A percentile compares a stretch with the other conserved stretches of the same genome.
Conservation (phyloP, 305 asterid genomes). For the Petunia hybrid region DNA sequence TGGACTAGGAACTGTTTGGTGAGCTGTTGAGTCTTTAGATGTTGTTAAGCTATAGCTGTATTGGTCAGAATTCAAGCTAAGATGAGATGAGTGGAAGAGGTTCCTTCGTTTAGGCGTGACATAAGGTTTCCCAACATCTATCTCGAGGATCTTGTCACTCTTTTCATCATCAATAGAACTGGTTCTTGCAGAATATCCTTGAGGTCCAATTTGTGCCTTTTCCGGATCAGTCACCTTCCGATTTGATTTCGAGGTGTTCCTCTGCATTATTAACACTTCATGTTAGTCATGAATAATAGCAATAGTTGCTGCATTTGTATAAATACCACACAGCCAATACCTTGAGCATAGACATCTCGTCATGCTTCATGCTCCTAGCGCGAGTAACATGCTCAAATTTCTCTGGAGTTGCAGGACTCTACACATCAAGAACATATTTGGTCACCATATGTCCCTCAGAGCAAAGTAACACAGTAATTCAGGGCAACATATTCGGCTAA, state of each 20-base stretch:
- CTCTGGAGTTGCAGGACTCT: constrained; percentile 92
- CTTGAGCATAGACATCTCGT: constrained; percentile 52
- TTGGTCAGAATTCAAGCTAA: constrained; percentile 63
- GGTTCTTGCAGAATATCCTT: constrained; percentile 36
- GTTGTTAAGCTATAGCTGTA: constrained; percentile 63
- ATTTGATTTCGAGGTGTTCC: constrained; percentile 54
- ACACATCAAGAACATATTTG: constrained; percentile 34
- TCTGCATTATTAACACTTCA: constrained; percentile 46
- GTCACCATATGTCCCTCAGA: not conserved
- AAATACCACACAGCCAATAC: constrained; percentile 37
- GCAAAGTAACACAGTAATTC: not conserved
- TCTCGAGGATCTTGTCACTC: constrained; percentile 66
- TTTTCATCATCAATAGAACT: constrained; percentile 46
- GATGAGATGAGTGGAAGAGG: constrained; percentile 68
- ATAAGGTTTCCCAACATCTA: constrained; percentile 53
- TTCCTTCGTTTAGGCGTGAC: constrained; percentile 44
- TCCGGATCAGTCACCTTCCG: constrained; percentile 41
- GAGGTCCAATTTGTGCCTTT: constrained; percentile 40
- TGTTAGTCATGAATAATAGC: not conserved
- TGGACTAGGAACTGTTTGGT: constrained; percentile 52
- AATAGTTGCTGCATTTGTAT: not conserved
- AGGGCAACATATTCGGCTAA: not conserved
- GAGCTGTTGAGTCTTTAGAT: constrained; percentile 64
- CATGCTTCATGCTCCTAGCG: constrained; percentile 56
- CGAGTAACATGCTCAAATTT: constrained; percentile 54